Evolutionary conservation across 2,329 filamentous ascomycete genomes (phyloP).

Genomic region (Pseudopyrenochaeta lycopersici): DNA sequence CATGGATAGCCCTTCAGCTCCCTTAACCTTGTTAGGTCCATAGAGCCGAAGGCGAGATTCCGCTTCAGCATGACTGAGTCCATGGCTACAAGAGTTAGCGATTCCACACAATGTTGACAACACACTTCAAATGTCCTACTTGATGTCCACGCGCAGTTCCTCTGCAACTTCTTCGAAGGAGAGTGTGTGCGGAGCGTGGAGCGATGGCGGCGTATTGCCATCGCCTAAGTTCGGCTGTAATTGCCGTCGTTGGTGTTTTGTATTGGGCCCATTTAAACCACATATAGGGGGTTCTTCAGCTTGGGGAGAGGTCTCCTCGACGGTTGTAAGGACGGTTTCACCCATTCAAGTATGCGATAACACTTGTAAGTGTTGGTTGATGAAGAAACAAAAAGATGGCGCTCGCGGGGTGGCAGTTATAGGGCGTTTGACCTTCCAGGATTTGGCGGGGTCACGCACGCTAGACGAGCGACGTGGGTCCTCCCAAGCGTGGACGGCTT

Average conservation of each 20-base stretch:
- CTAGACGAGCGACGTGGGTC: slow-evolving; percentile 43
- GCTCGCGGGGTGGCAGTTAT: slow-evolving; percentile 43
- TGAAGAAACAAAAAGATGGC: slow-evolving; percentile 26
- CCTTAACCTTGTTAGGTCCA: slow-evolving; percentile 76
- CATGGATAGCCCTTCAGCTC: slow-evolving; percentile 74
- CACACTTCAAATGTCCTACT: slow-evolving; percentile 28
- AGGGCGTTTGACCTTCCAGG: slow-evolving; percentile 30
- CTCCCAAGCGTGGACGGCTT: slow-evolving; percentile 33
- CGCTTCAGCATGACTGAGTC: slow-evolving; percentile 70
- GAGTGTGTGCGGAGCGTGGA: slow-evolving; percentile 48
- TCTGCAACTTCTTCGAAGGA: slow-evolving; percentile 47
- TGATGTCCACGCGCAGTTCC: slow-evolving; percentile 46
- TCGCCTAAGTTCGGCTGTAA: slow-evolving; percentile 29
- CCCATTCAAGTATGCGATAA: slow-evolving; percentile 53
- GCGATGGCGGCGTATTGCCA: slow-evolving; percentile 29
- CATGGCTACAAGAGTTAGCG: slow-evolving; percentile 57
- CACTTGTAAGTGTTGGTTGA: slow-evolving; percentile 43
- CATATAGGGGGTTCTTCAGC: slow-evolving; percentile 54
- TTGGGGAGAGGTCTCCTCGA: slow-evolving; percentile 52
- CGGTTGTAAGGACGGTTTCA: slow-evolving; percentile 50
- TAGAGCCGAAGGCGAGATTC: slow-evolving; percentile 70
- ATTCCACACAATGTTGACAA: neutral
- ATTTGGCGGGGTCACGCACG: slow-evolving; percentile 41
- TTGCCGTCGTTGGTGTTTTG: slow-evolving; percentile 32
- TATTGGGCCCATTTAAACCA: slow-evolving; percentile 45